Evolutionary conservation across 352 stramenopile genomes (phyloP), one percentile per base, ranked within the genome.

Genomic region (Aphanomyces astaci): DNA sequence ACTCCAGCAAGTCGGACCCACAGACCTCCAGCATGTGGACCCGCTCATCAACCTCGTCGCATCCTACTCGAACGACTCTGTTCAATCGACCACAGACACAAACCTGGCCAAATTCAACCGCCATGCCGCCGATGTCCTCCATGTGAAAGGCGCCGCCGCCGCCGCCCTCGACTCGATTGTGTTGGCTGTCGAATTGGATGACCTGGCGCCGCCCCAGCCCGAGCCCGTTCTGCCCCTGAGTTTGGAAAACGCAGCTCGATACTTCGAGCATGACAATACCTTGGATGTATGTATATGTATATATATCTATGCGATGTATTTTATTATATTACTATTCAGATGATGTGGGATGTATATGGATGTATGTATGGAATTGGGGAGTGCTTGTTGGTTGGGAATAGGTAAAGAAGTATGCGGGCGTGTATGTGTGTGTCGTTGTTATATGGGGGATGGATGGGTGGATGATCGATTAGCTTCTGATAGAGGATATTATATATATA

Each of bases 61-160:
- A n/a, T 51, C 55, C 22, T 59, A 59, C 24, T 15, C 25, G 25
- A 4, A 45, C 25, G 31, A 39, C 28, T 31, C 66, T 7, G 36
- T 15, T 43, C 36, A 86, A 17, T 78, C 90, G 48, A 74, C 72
- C 15, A 78, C 67, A 10, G 79, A 75, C 32, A 89, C 89, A 68
- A 92, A 83, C 11, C 89, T 95, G 59, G 78, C 83, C 65, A 95
- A 95, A 75, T 95, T 95, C 46, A 95, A 95, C 33, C 76, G 86
- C 11, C 86, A 95, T 51, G 81, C 81, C 24, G 84, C 84, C 0
- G 92, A 93, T 55, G 86, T 95, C 33, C 76, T 95, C 0, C 83
- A 93, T 31, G 81, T 79, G 2, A 92, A 90, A 39, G 63, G 89
- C 15, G 72, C 71, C 28, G 49, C 31, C 3, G 65, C 59, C 75